These are phyloP conservation scores for Stylosanthes scabra DNA, from an alignment of 331 rosid genomes.

Conservation along the genomic window DNA sequence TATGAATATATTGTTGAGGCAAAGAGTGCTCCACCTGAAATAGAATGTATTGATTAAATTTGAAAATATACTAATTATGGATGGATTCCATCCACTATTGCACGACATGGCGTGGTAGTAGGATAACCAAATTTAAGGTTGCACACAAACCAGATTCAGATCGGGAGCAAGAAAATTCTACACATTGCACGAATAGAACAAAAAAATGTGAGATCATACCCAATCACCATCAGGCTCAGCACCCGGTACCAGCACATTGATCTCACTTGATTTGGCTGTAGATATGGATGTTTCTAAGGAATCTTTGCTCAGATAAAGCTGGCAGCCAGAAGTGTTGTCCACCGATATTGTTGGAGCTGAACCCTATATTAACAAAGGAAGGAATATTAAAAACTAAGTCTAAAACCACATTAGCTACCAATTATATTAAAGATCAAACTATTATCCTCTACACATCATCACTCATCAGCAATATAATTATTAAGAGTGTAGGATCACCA, in stretches of 20 bases:
- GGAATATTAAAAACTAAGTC: constrained; percentile 15
- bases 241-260: constrained; percentile 88
- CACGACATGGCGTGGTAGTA: neutral
- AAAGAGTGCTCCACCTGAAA: constrained; percentile 93
- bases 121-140: neutral
- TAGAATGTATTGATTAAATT: constrained; percentile 22
- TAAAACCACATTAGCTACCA: constrained; percentile 14
- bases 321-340: constrained; percentile 93
- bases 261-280: constrained; percentile 97
- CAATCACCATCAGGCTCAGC: constrained; percentile 79
- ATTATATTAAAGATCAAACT: constrained; percentile 3
- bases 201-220: constrained; percentile 60
- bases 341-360: constrained; percentile 92
- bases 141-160: neutral
- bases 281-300: constrained; percentile 79
- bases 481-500: neutral
- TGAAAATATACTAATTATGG: neutral
- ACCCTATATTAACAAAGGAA: constrained; percentile 63
- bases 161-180: neutral
- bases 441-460: constrained; percentile 27
- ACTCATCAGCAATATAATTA: constrained; percentile 21
- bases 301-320: constrained; percentile 87
- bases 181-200: neutral
- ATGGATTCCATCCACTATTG: neutral
- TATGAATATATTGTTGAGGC: constrained; percentile 86